phyloP scores from a whole-genome alignment of 2,329 filamentous ascomycete genomes.

The Orbilia oligospora region DNA sequence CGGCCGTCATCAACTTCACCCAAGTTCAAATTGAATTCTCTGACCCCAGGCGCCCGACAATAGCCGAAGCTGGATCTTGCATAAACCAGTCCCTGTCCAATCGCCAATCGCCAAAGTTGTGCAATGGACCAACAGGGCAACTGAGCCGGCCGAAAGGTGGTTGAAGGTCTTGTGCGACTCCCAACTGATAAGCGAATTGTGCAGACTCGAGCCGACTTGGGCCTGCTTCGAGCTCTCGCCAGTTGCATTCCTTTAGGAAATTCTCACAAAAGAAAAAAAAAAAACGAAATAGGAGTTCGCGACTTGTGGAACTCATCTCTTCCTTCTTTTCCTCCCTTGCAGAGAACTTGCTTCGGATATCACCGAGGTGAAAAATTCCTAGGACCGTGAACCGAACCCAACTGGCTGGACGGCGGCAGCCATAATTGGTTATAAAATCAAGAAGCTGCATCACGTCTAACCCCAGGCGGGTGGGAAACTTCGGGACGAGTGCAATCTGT shows the following conservation, averaged over 20 bases:
- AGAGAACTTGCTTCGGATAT: conserved; percentile 40
- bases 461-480: conserved; percentile 9
- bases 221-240: conserved; percentile 40
- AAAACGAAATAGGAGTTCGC: conserved; percentile 3
- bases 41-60: conserved; percentile 51
- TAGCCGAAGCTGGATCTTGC: conserved; percentile 60
- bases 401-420: conserved; percentile 31
- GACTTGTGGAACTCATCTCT: conserved; percentile 19
- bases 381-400: conserved; percentile 8
- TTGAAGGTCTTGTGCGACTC: conserved; percentile 51
- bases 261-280: conserved; percentile 10
- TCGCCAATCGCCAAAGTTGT: conserved; percentile 59
- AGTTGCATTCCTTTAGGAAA: conserved; percentile 16
- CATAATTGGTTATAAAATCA: conserved; percentile 47
- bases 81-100: conserved; percentile 42
- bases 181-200: conserved; percentile 59
- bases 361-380: conserved; percentile 35
- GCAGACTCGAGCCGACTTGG: conserved; percentile 20
- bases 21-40: background rate
- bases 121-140: conserved; percentile 42
- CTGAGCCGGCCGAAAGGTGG: conserved; percentile 21
- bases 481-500: conserved; percentile 42
- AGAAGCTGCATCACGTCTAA: conserved; percentile 24
- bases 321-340: background rate
- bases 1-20: conserved; percentile 26